Base-by-base conservation (phyloP, 495 filamentous ascomycete species). In the Immersiella caudata region DNA sequence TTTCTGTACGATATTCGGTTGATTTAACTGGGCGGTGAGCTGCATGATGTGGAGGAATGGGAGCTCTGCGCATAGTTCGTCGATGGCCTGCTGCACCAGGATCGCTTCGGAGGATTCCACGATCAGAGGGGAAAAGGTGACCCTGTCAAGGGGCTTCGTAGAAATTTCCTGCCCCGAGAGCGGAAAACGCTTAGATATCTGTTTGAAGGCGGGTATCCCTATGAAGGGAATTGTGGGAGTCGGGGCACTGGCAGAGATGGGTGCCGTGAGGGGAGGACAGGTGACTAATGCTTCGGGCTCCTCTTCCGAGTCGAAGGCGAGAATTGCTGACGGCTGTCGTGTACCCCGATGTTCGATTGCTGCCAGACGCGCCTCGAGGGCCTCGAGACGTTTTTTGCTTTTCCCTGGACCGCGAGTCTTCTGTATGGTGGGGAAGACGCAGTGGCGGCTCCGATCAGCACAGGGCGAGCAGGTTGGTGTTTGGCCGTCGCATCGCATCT, bases 401-500 rank as follows among this genome's bases (percentile, higher is more conserved):
- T 59, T 69, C 0, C 67, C 67, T 0, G 62, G 58, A 1, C 67
- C 67, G 1, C 67, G 67, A 24, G 21, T 22, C 24, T 35, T 62
- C 51, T 50, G 56, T 1, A 25, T 59, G 21, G n/a, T 22, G 22
- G 67, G 67, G 52, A 66, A 69, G 14, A 29, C 21, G 20, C 67
- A 69, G 18, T 33, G 46, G 12, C 18, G 56, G 35, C n/a, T 18
- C 3, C 62, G 46, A 9, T 26, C 63, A 22, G 40, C 60, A 14
- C 67, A 69, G 5, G 25, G 27, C 21, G 67, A 60, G 33, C 67
- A 69, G 8, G 46, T 62, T 0, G 67, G 67, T 35, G 16, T 65
- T 24, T 56, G 26, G 40, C 67, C 67, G 51, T 62, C 67, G 57
- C 67, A 69, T 16, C 62, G 40, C 24, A 46, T 12, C 51, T 69